phyloP scores from a whole-genome alignment of 2,329 filamentous ascomycete genomes.

The Monosporascus sp. region DNA sequence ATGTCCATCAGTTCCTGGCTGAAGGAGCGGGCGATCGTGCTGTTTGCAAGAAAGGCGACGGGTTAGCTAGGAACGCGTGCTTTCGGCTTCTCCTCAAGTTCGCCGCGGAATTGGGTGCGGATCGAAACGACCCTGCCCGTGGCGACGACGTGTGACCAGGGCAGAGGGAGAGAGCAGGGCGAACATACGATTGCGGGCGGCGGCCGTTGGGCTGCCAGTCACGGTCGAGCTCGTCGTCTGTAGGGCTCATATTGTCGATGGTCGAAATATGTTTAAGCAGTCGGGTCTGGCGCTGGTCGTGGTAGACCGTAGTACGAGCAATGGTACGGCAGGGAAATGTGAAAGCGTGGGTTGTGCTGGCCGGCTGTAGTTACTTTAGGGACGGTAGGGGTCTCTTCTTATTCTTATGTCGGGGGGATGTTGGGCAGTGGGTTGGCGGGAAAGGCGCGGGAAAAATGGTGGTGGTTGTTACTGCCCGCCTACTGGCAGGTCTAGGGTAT shows the following conservation, averaged over 20 bases:
- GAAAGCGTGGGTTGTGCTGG: background rate
- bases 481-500: too few species aligned
- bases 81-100: background rate
- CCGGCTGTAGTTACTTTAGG: background rate
- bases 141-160: too few species aligned
- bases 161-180: conserved; percentile 47
- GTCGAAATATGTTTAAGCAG: background rate
- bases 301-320: too few species aligned
- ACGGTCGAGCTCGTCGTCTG: conserved; percentile 66
- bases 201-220: conserved; percentile 75
- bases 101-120: too few species aligned
- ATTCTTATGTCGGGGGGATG: too few species aligned
- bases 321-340: too few species aligned
- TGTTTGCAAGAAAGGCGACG: conserved; percentile 31
- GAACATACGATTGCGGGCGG: conserved; percentile 78
- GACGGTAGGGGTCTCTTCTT: too few species aligned
- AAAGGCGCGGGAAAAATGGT: too few species aligned
- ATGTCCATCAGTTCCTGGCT: conserved; percentile 81
- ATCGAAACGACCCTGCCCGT: too few species aligned
- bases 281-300: background rate
- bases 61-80: conserved; percentile 15
- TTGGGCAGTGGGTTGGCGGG: too few species aligned
- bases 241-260: conserved; percentile 28
- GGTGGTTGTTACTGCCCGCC: too few species aligned
- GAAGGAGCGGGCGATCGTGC: conserved; percentile 83